Base-by-base conservation (phyloP, 1,284 basidiomycete species). In the Ganoderma lingzhi region DNA sequence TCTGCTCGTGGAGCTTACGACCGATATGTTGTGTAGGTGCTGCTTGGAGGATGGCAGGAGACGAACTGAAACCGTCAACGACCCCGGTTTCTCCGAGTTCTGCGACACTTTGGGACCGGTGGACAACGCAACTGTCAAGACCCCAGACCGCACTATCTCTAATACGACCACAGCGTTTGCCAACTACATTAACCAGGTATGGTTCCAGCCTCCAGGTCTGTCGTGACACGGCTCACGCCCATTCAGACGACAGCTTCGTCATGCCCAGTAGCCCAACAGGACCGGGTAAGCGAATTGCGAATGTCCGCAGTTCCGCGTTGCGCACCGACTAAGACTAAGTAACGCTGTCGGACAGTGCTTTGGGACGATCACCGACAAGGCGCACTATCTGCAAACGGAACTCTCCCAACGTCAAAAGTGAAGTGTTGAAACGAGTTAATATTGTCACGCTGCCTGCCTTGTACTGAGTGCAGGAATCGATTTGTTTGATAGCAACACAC, bases 21-120 rank as follows among this genome's bases (percentile, higher is more conserved):
- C 8, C 15, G 35, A n/a, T 28, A 5, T 28, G 28, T 15, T 32
- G 19, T 2, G 62, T 65, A 85, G 84, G 19, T 28, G 32, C 86
- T 87, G 2, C 74, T 89, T 70, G 83, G 80, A 2, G 78, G 73
- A 28, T 92, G 90, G 88, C 91, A 93, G 77, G 81, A 75, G 3
- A 87, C 87, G 78, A 88, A 88, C 75, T 97, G 96, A 95, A 92
- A 96, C 78, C 90, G 84, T 92, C 62, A 86, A 85, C 14, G 90
- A 87, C 76, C 86, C 83, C 2, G 76, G 58, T 2, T 94, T 94
- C 70, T 91, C 93, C 64, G 79, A 87, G 23, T 96, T 96, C 78
- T 96, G 95, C 76, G 83, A 82, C 37, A 82, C 86, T 0, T 78
- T 96, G 60, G 87, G 83, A 67, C 82, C 83, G 65, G 84, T 85